Base-by-base conservation (phyloP, 495 filamentous ascomycete genomes). In the Neurospora discreta region DNA sequence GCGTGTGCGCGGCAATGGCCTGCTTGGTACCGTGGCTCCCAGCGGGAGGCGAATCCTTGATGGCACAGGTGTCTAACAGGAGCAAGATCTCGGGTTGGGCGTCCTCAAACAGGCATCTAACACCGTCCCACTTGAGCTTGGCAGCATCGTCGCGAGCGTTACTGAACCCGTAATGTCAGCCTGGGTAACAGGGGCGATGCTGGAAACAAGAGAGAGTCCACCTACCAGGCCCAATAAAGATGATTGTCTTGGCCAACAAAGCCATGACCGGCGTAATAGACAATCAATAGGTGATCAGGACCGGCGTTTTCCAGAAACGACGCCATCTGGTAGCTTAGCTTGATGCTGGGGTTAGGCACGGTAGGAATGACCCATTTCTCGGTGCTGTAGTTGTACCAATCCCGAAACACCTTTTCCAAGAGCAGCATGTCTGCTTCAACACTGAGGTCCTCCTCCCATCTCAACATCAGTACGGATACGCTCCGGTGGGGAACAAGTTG, bases 201-300 rank as follows among this genome's bases (percentile, higher is more conserved):
- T 65, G 52, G 16, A 16, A 9, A 65, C 2, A 41, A 65, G 67
- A 68, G 67, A 68, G 39, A 68, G 36, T 68, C 67, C 1, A 82
- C 86, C 74, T 81, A 88, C 86, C 83, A 84, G 30, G 86, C 84
- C 86, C 86, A 87, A 72, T 84, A 87, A 5, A 87, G 79, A 73
- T 86, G 85, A 73, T 83, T 81, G 73, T 88, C 85, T 7, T 80
- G 71, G 3, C 85, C 83, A 69, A 85, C 78, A 72, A 80, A 85
- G 20, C 85, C 84, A 73, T 86, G 80, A 15, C 86, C 86, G 41
- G 84, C 86, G 74, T 88, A 88, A 75, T 87, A 87, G 72, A 88
- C 83, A 71, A 88, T 85, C 71, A 87, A 76, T 1, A 88, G 83
- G 68, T 87, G 86, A 70, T 87, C 85, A 3, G 84, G 81, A 26